phyloP scores from a whole-genome alignment of 2,329 filamentous ascomycete species.

The Exserohilum turcica region DNA sequence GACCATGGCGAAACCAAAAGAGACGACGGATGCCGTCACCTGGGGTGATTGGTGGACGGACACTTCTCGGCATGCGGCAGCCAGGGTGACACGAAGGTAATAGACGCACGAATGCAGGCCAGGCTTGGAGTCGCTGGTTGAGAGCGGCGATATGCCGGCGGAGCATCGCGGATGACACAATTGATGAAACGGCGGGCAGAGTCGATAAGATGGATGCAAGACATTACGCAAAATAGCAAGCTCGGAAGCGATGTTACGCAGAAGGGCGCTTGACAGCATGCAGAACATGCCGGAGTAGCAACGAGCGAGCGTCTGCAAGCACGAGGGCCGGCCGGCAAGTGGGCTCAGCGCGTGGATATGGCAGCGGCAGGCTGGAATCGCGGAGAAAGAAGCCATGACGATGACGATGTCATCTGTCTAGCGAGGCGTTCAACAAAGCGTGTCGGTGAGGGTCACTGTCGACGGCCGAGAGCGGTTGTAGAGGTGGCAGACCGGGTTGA shows the following conservation, averaged over 20 bases:
- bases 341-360: constrained; percentile 29
- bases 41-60: constrained; percentile 8
- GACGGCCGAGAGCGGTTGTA: constrained; percentile 22
- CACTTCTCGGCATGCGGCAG: constrained; percentile 16
- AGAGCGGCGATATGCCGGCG: constrained; percentile 24
- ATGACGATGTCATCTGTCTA: constrained; percentile 7
- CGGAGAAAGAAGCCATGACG: constrained; percentile 22
- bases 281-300: constrained; percentile 20
- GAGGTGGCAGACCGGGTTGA: constrained; percentile 23
- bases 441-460: constrained; percentile 39
- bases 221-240: constrained; percentile 30
- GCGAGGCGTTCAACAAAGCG: constrained; percentile 19
- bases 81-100: constrained; percentile 20
- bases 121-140: constrained; percentile 18
- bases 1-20: constrained; percentile 17
- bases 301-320: constrained; percentile 26
- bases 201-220: constrained; percentile 35
- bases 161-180: constrained; percentile 23
- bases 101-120: constrained; percentile 5
- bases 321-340: constrained; percentile 35
- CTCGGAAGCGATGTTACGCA: constrained; percentile 34
- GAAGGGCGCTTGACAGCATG: constrained; percentile 33
- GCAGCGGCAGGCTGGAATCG: constrained; percentile 10
- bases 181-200: constrained; percentile 24
- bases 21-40: constrained; percentile 18